A percentile compares a stretch with the other conserved stretches of the same genome.
These are phyloP conservation scores for Dactylonectria macrodidyma DNA, from an alignment of 2,329 filamentous ascomycete species.

Conservation along the genomic window DNA sequence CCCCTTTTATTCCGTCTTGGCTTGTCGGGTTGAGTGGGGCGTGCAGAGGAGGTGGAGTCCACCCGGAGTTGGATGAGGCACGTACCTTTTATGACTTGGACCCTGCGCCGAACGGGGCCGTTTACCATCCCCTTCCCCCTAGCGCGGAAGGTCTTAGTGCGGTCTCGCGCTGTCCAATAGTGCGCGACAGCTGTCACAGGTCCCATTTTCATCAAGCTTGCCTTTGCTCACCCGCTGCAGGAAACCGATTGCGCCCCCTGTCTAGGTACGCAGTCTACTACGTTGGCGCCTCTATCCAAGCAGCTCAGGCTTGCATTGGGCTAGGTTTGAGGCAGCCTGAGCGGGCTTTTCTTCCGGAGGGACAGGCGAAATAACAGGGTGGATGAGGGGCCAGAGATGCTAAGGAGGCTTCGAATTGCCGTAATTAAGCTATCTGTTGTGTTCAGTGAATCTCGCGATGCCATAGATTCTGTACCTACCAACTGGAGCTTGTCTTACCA, in stretches of 20 bases:
- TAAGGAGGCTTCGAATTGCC: not conserved
- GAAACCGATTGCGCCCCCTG: not conserved
- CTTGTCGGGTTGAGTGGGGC: not conserved
- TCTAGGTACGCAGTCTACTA: not conserved
- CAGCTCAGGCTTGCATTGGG: not conserved
- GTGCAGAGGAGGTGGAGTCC: conserved; percentile 5
- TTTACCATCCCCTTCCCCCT: not conserved
- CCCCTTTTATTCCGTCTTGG: conserved; percentile 12
- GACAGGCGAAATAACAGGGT: conserved; percentile 5
- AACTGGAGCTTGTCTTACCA: not conserved
- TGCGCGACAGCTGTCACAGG: not conserved
- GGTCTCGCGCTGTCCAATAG: not conserved
- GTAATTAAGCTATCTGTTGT: not conserved
- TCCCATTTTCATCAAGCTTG: conserved; percentile 1
- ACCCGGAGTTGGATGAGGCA: not conserved
- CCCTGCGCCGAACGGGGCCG: conserved; percentile 4
- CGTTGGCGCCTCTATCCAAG: not conserved
- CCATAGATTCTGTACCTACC: too few relatives aligned
- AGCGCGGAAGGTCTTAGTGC: conserved; percentile 4
- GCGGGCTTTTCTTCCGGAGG: not conserved
- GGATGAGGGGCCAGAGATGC: not conserved
- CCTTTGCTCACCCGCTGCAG: not conserved
- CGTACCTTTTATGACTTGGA: conserved; percentile 5
- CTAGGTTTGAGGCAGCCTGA: not conserved
- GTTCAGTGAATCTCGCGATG: too few relatives aligned